These are phyloP conservation scores for Aspergillus mulundensis DNA, from an alignment of 495 filamentous ascomycete genomes.

Conservation along the genomic window DNA sequence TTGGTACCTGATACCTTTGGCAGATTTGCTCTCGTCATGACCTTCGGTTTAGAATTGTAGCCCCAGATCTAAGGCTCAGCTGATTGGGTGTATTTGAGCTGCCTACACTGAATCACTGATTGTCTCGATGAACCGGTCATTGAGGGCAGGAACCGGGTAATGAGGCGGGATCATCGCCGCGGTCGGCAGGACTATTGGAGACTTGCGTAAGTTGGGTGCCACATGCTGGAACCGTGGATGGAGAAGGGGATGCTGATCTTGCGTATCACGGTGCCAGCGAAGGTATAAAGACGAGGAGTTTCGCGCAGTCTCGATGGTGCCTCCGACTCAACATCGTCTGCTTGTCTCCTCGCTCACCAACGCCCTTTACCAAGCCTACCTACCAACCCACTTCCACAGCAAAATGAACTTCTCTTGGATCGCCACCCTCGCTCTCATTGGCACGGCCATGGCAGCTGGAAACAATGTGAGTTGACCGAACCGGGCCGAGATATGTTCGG, in stretches of 20 bases:
- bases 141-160: neutral
- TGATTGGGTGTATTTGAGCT: neutral
- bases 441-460: constrained; percentile 5
- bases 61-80: neutral
- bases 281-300: neutral
- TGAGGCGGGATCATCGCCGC: neutral
- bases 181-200: neutral
- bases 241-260: neutral
- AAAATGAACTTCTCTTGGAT: constrained; percentile 10
- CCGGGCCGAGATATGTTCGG: neutral
- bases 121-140: neutral
- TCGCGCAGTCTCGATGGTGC: neutral
- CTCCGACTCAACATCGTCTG: neutral
- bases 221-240: neutral
- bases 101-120: neutral
- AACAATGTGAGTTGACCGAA: neutral
- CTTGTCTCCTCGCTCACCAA: neutral
- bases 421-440: constrained; percentile 7
- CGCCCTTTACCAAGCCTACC: neutral
- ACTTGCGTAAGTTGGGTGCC: neutral
- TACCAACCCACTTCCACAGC: neutral
- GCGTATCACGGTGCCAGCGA: neutral
- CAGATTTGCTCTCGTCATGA: neutral
- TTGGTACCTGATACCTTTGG: neutral
- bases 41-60: no score